These are phyloP conservation scores for Cystobasidium tubakii DNA, from an alignment of 768 basidiomycete species.

Conservation along the genomic window DNA sequence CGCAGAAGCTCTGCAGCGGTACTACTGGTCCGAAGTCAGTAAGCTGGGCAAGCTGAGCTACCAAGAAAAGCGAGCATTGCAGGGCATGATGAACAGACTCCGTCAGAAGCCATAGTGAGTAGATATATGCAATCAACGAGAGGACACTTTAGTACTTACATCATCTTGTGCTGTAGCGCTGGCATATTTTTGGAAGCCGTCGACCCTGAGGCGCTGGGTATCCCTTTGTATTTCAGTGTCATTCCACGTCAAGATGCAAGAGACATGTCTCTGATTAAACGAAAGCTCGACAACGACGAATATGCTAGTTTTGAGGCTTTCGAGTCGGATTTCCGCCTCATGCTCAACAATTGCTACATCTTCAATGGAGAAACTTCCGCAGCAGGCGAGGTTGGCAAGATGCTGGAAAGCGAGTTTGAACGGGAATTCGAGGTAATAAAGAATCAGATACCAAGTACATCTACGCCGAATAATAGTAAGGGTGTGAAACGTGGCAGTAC, in stretches of 20 bases:
- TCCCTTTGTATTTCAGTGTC: slow-evolving; percentile 81
- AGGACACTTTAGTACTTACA: too few species aligned
- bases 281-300: slow-evolving; percentile 72
- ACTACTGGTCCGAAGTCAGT: slow-evolving; percentile 79
- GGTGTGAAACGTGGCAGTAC: slow-evolving; percentile 23
- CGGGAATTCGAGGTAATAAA: slow-evolving; percentile 19
- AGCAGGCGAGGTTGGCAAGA: slow-evolving; percentile 27
- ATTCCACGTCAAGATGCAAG: slow-evolving; percentile 79
- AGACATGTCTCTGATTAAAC: slow-evolving; percentile 73
- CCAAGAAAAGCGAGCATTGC: slow-evolving; percentile 72
- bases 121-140: too few species aligned
- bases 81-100: slow-evolving; percentile 63
- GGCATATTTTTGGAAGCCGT: slow-evolving; percentile 63
- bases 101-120: slow-evolving; percentile 57
- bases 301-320: slow-evolving; percentile 72
- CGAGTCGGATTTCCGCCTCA: slow-evolving; percentile 76
- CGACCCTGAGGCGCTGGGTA: slow-evolving; percentile 73
- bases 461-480: background rate
- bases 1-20: slow-evolving; percentile 67
- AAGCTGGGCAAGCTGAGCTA: slow-evolving; percentile 67
- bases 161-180: too few species aligned
- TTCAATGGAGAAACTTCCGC: slow-evolving; percentile 63
- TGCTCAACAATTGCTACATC: slow-evolving; percentile 77
- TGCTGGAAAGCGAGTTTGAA: slow-evolving; percentile 30
- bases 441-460: slow-evolving; percentile 3